Evolutionary conservation across 2,329 filamentous ascomycete species (phyloP), one percentile per base, ranked within the genome.

Genomic region (Colletotrichum lini): DNA sequence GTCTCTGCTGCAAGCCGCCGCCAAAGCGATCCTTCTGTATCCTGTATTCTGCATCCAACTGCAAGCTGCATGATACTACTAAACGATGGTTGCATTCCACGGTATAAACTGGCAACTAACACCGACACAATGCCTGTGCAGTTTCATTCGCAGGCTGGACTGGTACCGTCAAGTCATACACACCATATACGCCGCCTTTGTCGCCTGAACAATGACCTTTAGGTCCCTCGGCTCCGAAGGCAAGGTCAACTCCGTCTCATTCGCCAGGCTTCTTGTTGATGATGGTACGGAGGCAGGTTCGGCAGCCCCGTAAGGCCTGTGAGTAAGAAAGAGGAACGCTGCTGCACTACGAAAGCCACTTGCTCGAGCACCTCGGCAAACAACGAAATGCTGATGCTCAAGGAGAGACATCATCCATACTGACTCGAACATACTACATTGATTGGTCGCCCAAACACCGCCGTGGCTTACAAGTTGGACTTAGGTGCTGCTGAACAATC

Each of bases 341-440:
- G 53, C 35, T 40, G 47, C 68, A 47, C 60, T 40, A 47, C 16
- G 3, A 71, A 68, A 63, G 65, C 58, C 65, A 68, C 45, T 13
- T 26, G 45, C 35, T 40, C 40, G 45, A 63, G 65, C 45, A 40
- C 52, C 38, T 62, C 64, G 47, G 65, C 40, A 63, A 49, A 21
- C 52, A 58, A 54, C n/a, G 40, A 58, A 56, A 47, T 38, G 47
- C n/a, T 40, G 53, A 59, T 58, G 65, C 38, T 64, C 52, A 68
- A 59, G 53, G 53, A 68, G 58, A 68, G 65, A 68, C 68, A 68
- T 68, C 16, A 30, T 49, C 58, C 58, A 58, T 61, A 26, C 65
- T 68, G 65, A 68, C 68, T 71, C 58, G 52, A 30, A 40, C 15
- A 10, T 4, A 21, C 15, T 23, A 16, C 7, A 8, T 23, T 64